Percentiles rank a stretch among this genome's conserved stretches.
Evolutionary conservation across 2,329 filamentous ascomycete species (phyloP).

Genomic region (Triangularia verruculosa): DNA sequence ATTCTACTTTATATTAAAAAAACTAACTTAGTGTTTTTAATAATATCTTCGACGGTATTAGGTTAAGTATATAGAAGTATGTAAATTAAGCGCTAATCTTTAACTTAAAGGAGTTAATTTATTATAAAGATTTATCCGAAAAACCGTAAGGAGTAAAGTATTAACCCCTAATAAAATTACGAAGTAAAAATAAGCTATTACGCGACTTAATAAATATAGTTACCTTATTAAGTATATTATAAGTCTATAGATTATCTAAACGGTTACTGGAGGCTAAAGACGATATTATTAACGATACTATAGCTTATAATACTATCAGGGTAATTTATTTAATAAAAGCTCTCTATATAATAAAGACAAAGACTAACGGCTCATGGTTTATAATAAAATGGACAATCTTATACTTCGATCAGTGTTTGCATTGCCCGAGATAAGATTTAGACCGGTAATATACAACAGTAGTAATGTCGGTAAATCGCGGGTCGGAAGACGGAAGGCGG

Average conservation of each 20-base stretch:
- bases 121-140: constrained; percentile 11
- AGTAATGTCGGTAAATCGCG: constrained; percentile 16
- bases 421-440: background rate
- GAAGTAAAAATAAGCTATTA: constrained; percentile 3
- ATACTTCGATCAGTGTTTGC: background rate
- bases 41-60: constrained; percentile 27
- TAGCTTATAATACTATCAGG: background rate
- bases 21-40: constrained; percentile 26
- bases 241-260: constrained; percentile 23
- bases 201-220: constrained; percentile 19
- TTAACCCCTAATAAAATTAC: constrained; percentile 22
- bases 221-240: constrained; percentile 32
- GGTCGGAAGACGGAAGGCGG: constrained; percentile 22
- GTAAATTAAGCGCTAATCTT: constrained; percentile 31
- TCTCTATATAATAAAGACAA: background rate
- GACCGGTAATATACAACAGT: background rate
- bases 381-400: background rate
- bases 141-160: constrained; percentile 14
- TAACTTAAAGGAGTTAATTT: constrained; percentile 32
- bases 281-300: background rate
- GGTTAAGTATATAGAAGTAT: constrained; percentile 28
- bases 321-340: too few relatives aligned
- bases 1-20: constrained; percentile 33
- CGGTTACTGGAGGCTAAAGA: background rate
- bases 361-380: background rate